Base-by-base conservation (phyloP, 345 rosid genomes). In the Sonneratia caseolaris region DNA sequence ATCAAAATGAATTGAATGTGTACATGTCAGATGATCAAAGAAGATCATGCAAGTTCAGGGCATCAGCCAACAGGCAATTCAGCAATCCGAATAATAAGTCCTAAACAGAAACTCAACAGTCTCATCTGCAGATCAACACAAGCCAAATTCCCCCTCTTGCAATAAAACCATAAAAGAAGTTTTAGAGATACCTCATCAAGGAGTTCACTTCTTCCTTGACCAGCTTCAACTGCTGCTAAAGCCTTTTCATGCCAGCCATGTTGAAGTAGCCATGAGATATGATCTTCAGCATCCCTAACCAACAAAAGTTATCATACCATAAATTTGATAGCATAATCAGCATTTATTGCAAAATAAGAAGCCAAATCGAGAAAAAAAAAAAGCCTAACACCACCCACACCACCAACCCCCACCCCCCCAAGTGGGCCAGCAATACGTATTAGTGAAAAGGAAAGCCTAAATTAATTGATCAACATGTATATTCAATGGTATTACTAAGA, bases 191-290 rank as follows among this genome's bases (percentile, higher is more conserved):
- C 99, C 99, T 95, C 96, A 73, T 92, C 98, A 79, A 95, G 76
- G 70, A 95, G 96, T 81, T 92, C 97, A 78, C 90, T 89, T 68
- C 89, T 88, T 77, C 96, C 98, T 76, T 90, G 97, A 76, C 94
- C 94, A 37, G 97, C 93, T 86, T 95, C 99, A 75, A 87, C 99
- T 66, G 99, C 98, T 71, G 89, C 99, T 76, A 95, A 81, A 72
- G 99, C 99, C 83, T 95, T 95, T 82, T 92, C 98, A 76, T 95
- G 99, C 83, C 90, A 88, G 51, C 96, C 98, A 85, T 92, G 99
- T 82, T 89, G 97, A 77, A 95, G 89, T 82, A 95, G 98, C 99
- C 99, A 95, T 71, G 97, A 80, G 71, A 95, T 92, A 76, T 95
- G 99, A 83, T 95, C 98, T 82, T 95, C 99, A 56, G 96, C 87